Conservation (phyloP, 495 filamentous ascomycete genomes). For the Hypoxylon crocopeplum region DNA sequence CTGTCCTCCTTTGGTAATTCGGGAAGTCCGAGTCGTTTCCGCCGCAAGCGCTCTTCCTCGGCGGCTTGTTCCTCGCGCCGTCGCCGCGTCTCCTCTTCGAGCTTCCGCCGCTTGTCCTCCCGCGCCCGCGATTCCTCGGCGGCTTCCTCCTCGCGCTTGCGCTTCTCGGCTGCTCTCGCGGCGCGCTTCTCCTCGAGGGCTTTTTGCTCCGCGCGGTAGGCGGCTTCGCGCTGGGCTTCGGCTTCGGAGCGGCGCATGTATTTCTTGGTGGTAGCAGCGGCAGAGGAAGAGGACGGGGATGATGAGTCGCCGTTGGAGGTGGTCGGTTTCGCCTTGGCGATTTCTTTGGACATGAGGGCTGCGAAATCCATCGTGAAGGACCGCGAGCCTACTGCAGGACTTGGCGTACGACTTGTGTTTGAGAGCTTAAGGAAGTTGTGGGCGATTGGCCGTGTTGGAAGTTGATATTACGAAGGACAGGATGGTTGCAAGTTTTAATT, state of each 20-base stretch:
- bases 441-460: no score
- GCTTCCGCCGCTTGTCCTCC: slow-evolving; percentile 77
- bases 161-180: slow-evolving; percentile 73
- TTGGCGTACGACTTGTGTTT: no score
- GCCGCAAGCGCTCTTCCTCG: slow-evolving; percentile 57
- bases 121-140: slow-evolving; percentile 67
- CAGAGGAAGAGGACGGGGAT: slow-evolving; percentile 41
- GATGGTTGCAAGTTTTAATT: no score
- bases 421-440: no score
- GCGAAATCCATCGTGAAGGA: slow-evolving; percentile 85
- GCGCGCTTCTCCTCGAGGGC: slow-evolving; percentile 71
- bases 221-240: slow-evolving; percentile 80
- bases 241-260: slow-evolving; percentile 86
- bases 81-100: slow-evolving; percentile 79
- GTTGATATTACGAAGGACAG: no score
- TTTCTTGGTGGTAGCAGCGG: slow-evolving; percentile 61
- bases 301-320: no score
- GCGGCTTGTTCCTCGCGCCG: slow-evolving; percentile 75
- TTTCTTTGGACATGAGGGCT: slow-evolving; percentile 86
- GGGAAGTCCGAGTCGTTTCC: slow-evolving; percentile 69
- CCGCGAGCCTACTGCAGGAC: no score
- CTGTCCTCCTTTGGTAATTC: slow-evolving; percentile 60
- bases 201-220: slow-evolving; percentile 82
- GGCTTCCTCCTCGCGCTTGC: slow-evolving; percentile 90
- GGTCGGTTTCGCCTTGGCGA: slow-evolving; percentile 71